Evolutionary conservation across 2,329 filamentous ascomycete species (phyloP), one percentile per base, ranked within the genome.

Genomic region (Myrmaecium sp.): DNA sequence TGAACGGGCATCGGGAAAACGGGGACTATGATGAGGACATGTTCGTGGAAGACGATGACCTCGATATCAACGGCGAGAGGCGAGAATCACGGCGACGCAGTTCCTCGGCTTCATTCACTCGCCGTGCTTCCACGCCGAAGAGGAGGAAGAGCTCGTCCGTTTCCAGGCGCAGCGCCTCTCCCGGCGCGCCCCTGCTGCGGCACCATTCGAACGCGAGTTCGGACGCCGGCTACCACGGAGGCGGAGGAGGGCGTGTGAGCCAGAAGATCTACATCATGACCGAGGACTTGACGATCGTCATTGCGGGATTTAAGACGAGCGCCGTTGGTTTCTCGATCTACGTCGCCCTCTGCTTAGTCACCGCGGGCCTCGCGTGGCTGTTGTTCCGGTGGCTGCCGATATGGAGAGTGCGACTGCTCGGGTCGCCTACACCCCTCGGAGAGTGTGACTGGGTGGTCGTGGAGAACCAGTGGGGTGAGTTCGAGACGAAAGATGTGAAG

Each of bases 401-500:
- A 31, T 92, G 81, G 81, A 73, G 80, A 40, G 74, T 95, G 26
- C 66, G 64, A 25, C 47, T 95, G 21, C 61, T 80, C 21, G 89
- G 89, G 15, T 66, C 59, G 28, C 57, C 72, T 4, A 69, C 68
- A 10, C 61, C 79, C 3, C 58, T 98, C 16, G 64, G 66, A 28
- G 69, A 78, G 29, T 89, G 81, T 42, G 65, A 79, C 32, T 98
- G 91, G 89, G 75, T 93, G 22, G 84, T 92, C 15, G 69, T 95
- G 36, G 89, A 94, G 65, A 94, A 98, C 43, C 83, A 95, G 64
- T 95, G 89, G 86, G 78, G 79, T 26, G 86, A 95, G 51, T 78
- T 95, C 50, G 63, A 66, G 8, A 68, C 89, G n/a, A 68, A 92
- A 42, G 46, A 71, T 26, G 64, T 95, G 8, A 61, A 63, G 31